phyloP scores from a whole-genome alignment of 495 filamentous ascomycete species.

The Geoglossum glabrum region DNA sequence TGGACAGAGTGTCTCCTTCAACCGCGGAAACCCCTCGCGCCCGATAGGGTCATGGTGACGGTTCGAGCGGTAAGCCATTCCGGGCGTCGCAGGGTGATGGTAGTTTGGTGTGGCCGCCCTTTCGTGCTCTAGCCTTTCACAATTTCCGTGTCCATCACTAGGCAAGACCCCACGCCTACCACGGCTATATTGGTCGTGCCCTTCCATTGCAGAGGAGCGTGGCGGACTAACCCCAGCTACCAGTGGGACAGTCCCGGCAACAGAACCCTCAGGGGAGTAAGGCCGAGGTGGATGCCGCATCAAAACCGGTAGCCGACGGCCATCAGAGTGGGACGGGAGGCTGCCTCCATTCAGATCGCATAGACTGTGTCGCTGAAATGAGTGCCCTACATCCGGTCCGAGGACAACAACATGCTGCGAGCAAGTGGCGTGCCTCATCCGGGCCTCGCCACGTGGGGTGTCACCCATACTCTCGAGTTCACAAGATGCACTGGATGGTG shows the following conservation, averaged over 20 bases:
- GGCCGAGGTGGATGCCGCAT: not conserved
- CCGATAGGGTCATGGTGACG: not conserved
- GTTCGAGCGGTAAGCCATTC: not conserved
- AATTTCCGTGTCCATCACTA: not conserved
- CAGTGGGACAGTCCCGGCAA: not conserved
- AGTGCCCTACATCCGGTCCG: not conserved
- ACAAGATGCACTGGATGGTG: not conserved
- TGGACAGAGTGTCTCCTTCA: not conserved
- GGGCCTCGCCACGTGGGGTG: not conserved
- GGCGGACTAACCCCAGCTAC: not conserved
- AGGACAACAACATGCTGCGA: not conserved
- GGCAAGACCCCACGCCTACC: not conserved
- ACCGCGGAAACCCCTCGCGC: not conserved
- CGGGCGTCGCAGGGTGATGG: not conserved
- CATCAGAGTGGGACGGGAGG: not conserved
- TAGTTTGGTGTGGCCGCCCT: not conserved
- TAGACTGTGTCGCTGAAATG: not conserved
- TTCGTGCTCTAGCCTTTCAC: not conserved
- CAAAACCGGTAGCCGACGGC: not conserved
- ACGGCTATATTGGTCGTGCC: not conserved
- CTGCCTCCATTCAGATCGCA: not conserved
- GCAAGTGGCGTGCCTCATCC: not conserved
- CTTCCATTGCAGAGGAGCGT: not conserved
- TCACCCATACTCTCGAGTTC: not conserved
- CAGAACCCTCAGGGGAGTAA: not conserved